Evolutionary conservation across 2,329 filamentous ascomycete species (phyloP), one percentile per base, ranked within the genome.

Genomic region (Trichoderma sp.): DNA sequence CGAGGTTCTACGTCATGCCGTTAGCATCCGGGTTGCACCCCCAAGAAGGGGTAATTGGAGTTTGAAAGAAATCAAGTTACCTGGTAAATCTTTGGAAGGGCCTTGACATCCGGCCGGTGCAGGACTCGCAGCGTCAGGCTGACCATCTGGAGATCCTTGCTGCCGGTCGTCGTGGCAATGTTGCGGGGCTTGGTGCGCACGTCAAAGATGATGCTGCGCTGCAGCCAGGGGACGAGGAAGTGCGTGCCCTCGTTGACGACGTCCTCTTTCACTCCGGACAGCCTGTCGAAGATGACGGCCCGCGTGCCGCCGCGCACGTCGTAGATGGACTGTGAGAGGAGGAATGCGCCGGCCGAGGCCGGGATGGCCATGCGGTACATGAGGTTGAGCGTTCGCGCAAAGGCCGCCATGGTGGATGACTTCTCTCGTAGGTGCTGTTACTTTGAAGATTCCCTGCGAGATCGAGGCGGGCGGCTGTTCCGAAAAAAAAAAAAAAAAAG

Each of bases 91-190:
- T 94, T 96, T 67, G 95, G 96, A 75, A 99, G 83, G 73, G 89
- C 87, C 83, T 92, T 88, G 73, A 99, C 94, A 65, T 97, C 94
- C 6, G 96, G 95, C 72, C 96, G 86, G 81, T 98, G 94, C 78
- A 99, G 81, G 69, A 99, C 95, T 79, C 95, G 87, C 77, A 99
- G 85, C 62, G 95, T 99, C 84, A 99, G 85, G 85, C 93, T 97
- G 75, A 99, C 95, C 95, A 99, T 99, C 83, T 99, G 95, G 84
- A 99, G 80, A 82, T 99, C 95, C 87, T 99, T 99, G 85, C 90
- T 94, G 66, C 95, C 95, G 14, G 95, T 99, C 26, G 95, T 99
- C 30, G 95, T 99, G 71, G 91, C 92, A 77, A 99, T 98, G 78
- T 97, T 98, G 76, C 95, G 87, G 68, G 95, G 95, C 85, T 96